Evolutionary conservation across 768 basidiomycete species (phyloP).

Genomic region (Suillus spraguei): DNA sequence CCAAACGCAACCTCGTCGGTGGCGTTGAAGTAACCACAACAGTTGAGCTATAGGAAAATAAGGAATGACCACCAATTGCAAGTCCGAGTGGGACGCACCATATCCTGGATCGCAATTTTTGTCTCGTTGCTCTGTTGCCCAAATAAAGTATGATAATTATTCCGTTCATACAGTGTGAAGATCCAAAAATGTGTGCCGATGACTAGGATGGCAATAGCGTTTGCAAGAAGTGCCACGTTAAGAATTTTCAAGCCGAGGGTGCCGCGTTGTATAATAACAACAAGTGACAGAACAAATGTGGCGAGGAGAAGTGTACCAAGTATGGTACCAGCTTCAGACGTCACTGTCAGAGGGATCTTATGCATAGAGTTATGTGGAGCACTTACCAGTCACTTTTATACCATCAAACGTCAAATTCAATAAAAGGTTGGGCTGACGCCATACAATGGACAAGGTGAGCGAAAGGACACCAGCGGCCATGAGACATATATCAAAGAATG

Average conservation of each 20-base stretch:
- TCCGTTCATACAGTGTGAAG: conserved; percentile 72
- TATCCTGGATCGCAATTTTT: conserved; percentile 68
- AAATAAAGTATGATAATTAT: conserved; percentile 67
- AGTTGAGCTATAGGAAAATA: conserved; percentile 56
- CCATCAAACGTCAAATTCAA: conserved; percentile 70
- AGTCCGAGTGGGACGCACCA: conserved; percentile 44
- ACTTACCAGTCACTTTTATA: conserved; percentile 61
- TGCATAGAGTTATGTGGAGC: background rate
- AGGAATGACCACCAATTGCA: background rate
- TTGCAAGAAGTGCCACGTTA: conserved; percentile 72
- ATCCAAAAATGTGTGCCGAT: conserved; percentile 83
- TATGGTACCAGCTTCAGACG: conserved; percentile 60
- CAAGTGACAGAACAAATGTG: conserved; percentile 72
- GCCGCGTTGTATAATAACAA: conserved; percentile 69
- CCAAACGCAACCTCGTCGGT: conserved; percentile 60
- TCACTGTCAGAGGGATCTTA: conserved; percentile 1
- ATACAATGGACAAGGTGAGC: conserved; percentile 69
- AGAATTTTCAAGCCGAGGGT: conserved; percentile 72
- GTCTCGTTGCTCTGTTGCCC: conserved; percentile 43
- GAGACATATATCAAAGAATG: conserved; percentile 67
- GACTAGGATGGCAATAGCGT: conserved; percentile 60
- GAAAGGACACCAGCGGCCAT: conserved; percentile 69
- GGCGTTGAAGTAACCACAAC: conserved; percentile 85
- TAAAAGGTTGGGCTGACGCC: conserved; percentile 68
- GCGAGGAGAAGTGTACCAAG: conserved; percentile 67